Evolutionary conservation across 1,139 yeast species (phyloP), one percentile per base, ranked within the genome.

Genomic region (Kodamaea fungicola): DNA sequence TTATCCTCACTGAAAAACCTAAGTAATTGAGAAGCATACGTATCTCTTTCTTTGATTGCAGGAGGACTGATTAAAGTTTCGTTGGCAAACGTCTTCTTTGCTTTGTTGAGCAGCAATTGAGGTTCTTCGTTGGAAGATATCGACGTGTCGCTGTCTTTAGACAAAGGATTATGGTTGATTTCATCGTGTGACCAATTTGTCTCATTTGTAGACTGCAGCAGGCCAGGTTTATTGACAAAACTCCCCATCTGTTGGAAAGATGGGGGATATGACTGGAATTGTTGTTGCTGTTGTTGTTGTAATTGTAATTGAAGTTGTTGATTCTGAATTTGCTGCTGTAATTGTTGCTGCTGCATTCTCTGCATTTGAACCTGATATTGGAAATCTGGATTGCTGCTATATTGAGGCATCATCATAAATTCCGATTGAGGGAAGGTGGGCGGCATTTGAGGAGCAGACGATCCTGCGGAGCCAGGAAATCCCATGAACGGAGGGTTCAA

Each of bases 1-100:
- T 78, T 76, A 44, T 85, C 94, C 31, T 84, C 85, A 39, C 87
- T 74, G 65, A 85, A 80, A 59, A 81, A 82, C 22, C 64, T 68
- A 33, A 80, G 62, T 34, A 80, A 54, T 41, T 74, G 77, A 22
- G 80, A 75, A 0, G 84, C 75, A 41, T 83, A 81, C 6, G 74
- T 46, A 31, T 62, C 66, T 22, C 59, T 67, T 7, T 56, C 57
- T 7, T 47, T 2, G 22, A 28, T 33, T 23, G 22, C 21, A 21
- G 36, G 34, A 24, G 43, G 36, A 29, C 37, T 31, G 23, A 34
- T 34, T 16, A 28, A 33, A 5, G 26, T 24, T 12, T 29, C 54
- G 19, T 51, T 51, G 2, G 39, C 41, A 31, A 31, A 33, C 6
- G 32, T 35, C 21, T 31, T 32, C 30, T 42, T 34, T 19, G 30